Conservation (phyloP, 805 yeast genomes). For the Ogataea nakhonphanomensis region DNA sequence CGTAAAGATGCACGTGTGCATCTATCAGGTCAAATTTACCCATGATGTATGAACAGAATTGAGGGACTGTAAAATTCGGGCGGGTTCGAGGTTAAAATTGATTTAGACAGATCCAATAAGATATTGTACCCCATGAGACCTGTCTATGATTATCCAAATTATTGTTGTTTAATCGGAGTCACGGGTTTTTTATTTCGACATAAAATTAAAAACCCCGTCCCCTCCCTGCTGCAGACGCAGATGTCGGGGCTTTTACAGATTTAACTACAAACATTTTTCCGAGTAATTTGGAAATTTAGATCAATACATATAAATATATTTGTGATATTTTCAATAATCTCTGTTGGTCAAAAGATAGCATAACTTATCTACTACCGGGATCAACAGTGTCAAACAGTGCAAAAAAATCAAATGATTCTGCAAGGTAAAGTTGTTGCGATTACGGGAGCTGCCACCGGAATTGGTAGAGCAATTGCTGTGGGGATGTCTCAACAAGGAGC, state of each 20-base stretch:
- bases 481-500: slow-evolving; percentile 43
- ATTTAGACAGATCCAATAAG: neutral
- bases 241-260: neutral
- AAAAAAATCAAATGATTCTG: slow-evolving; percentile 15
- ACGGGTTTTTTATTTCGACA: neutral
- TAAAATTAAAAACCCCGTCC: neutral
- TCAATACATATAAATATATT: slow-evolving; percentile 1
- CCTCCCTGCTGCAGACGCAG: neutral
- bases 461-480: slow-evolving; percentile 42
- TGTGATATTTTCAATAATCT: neutral
- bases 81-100: neutral
- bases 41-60: neutral
- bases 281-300: neutral
- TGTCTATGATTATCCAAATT: neutral
- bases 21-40: slow-evolving; percentile 21
- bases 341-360: neutral
- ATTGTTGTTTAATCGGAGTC: neutral
- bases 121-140: neutral
- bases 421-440: slow-evolving; percentile 37
- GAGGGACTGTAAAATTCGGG: neutral
- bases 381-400: neutral
- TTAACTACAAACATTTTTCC: neutral
- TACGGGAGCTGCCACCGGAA: slow-evolving; percentile 46
- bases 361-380: neutral
- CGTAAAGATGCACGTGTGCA: slow-evolving; percentile 38